Conservation (phyloP, 2,329 filamentous ascomycete species). For the Alternaria brassicae region DNA sequence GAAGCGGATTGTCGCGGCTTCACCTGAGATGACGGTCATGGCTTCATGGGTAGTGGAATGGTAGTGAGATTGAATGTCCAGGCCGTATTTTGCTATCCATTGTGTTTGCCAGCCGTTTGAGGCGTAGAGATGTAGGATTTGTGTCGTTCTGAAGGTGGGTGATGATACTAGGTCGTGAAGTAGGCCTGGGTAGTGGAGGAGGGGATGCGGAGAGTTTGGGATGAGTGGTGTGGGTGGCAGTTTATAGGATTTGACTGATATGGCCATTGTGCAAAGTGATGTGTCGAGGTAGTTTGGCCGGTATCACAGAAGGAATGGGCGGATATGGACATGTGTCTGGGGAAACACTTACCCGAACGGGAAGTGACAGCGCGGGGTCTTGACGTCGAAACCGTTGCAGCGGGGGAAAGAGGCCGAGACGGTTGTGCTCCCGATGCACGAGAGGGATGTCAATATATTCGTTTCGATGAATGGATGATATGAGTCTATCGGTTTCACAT, state of each 20-base stretch:
- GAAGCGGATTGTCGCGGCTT: slow-evolving; percentile 60
- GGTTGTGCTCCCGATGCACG: not conserved
- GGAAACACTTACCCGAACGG: slow-evolving; percentile 13
- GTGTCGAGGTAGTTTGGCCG: not conserved
- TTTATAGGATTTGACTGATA: slow-evolving; percentile 31
- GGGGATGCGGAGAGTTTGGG: slow-evolving; percentile 54
- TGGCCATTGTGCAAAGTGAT: slow-evolving; percentile 5
- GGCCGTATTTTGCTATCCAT: slow-evolving; percentile 66
- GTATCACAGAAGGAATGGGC: not conserved
- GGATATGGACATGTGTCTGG: not conserved
- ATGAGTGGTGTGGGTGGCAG: slow-evolving; percentile 44
- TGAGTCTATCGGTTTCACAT: not conserved
- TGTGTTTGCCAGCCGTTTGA: slow-evolving; percentile 61
- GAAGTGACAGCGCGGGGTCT: slow-evolving; percentile 8
- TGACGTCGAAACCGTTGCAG: slow-evolving; percentile 9
- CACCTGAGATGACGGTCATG: slow-evolving; percentile 64
- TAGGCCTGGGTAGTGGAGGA: slow-evolving; percentile 61
- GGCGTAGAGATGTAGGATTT: slow-evolving; percentile 56
- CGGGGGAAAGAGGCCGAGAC: not conserved
- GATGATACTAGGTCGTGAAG: slow-evolving; percentile 39
- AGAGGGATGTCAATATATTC: not conserved
- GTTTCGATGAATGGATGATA: not conserved
- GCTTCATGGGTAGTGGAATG: slow-evolving; percentile 63
- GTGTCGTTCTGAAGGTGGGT: slow-evolving; percentile 32
- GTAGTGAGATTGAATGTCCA: slow-evolving; percentile 64